Evolutionary conservation across 2,329 filamentous ascomycete genomes (phyloP).

Genomic region (Cytospora piceicola): DNA sequence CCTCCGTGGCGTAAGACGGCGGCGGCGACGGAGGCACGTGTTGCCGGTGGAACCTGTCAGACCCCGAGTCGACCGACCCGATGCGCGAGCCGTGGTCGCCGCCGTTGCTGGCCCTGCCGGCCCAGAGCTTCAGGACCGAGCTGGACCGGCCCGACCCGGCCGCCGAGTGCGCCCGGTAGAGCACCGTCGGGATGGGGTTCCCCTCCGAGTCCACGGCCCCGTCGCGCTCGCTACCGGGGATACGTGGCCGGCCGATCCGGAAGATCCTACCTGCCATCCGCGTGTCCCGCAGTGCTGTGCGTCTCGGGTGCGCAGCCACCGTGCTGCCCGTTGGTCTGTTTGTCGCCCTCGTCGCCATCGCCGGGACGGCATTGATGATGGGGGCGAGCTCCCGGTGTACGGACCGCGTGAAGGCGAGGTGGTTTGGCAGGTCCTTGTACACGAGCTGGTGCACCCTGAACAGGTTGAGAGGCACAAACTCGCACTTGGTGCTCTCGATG

Average conservation of each 20-base stretch:
- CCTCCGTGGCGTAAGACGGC: conserved; percentile 23
- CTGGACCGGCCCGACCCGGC: conserved; percentile 37
- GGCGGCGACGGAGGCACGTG: neutral
- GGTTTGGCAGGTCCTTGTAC: conserved; percentile 56
- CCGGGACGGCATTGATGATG: conserved; percentile 44
- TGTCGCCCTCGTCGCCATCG: conserved; percentile 29
- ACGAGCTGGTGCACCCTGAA: conserved; percentile 62
- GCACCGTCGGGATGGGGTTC: conserved; percentile 37
- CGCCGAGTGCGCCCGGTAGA: conserved; percentile 35
- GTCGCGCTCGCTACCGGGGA: conserved; percentile 22
- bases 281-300: conserved; percentile 18
- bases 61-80: conserved; percentile 26
- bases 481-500: conserved; percentile 47
- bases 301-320: conserved; percentile 22
- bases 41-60: conserved; percentile 7
- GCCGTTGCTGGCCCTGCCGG: conserved; percentile 32
- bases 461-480: conserved; percentile 54
- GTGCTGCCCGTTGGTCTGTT: conserved; percentile 24
- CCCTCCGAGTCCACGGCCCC: conserved; percentile 38
- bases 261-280: conserved; percentile 20
- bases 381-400: conserved; percentile 65
- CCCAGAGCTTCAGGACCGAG: conserved; percentile 43
- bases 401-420: conserved; percentile 62
- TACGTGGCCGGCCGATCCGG: conserved; percentile 23
- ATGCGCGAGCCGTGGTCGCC: conserved; percentile 25